Evolutionary conservation across 352 stramenopile species (phyloP), one percentile per base, ranked within the genome.

Genomic region (Pythium sukuiense): DNA sequence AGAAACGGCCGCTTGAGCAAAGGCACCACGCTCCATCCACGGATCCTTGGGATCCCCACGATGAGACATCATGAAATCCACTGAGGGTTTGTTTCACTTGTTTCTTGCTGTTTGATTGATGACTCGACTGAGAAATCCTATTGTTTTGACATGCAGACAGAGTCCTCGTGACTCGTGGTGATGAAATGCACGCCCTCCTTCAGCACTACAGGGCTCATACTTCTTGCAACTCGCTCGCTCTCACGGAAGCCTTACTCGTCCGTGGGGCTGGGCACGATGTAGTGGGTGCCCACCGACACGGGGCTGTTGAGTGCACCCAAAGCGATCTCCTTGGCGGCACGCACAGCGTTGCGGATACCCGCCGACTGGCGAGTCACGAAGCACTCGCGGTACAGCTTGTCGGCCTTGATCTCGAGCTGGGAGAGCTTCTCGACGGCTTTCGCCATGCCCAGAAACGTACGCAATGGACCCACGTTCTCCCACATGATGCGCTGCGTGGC

Each of bases 381-480:
- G 50, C 76, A 85, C 29, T 81, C 72, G n/a, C 77, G 70, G 70
- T 93, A 94, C 32, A 98, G 71, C 55, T 85, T 79, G 68, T 88
- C 77, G 3, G 87, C 86, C 68, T 96, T 85, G 8, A 83, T 67
- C 54, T 89, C 78, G 20, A 98, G 80, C 12, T 89, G 76, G 30
- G 69, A 69, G 30, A 98, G 83, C 53, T 90, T 83, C 50, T 96
- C 83, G 9, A 97, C 71, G 0, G 90, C 95, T 26, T 70, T 78
- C 13, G 80, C 66, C 63, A 98, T 87, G 20, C 90, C 91, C 2
- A 72, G 71, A 16, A 73, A 59, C 26, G 85, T 97, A 24, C 95
- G 91, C 45, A 97, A 82, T 2, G 97, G 86, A 8, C 95, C 95
- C 1, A 98, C 92, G 35, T 95, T 80, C 61, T 98, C 90, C 95